Conservation (phyloP, 148 eudicot genomes). For the Camellia sinensis region DNA sequence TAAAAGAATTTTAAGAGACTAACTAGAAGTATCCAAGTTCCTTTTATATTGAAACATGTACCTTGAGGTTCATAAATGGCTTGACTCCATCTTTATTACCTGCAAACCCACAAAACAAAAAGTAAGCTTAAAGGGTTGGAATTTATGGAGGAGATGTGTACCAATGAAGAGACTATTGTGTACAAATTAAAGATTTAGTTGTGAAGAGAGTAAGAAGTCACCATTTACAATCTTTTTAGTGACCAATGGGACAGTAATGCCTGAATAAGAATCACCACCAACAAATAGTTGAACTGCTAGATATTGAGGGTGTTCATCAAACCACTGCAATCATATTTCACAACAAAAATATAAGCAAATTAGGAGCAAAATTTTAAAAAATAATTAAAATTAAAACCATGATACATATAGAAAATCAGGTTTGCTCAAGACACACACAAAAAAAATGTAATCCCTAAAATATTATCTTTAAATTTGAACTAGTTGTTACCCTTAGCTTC, state of each 20-base stretch:
- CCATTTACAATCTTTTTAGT: conserved; percentile 22
- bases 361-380: too few relatives aligned
- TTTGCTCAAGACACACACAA: too few relatives aligned
- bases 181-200: background rate
- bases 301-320: conserved; percentile 22
- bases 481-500: too few relatives aligned
- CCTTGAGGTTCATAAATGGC: conserved; percentile 17
- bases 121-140: background rate
- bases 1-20: background rate
- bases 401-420: too few relatives aligned
- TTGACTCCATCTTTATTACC: conserved; percentile 6
- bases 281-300: conserved; percentile 18
- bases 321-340: conserved; percentile 23
- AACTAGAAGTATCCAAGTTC: background rate
- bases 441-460: too few relatives aligned
- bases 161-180: too few relatives aligned
- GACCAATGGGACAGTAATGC: conserved; percentile 21
- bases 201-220: background rate
- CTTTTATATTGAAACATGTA: background rate
- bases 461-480: too few relatives aligned
- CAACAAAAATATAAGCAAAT: too few relatives aligned
- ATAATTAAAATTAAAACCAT: too few relatives aligned
- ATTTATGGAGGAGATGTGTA: background rate
- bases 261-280: conserved; percentile 33
- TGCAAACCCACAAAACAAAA: background rate